phyloP scores from a whole-genome alignment of 2,329 filamentous ascomycete species.

The Fusarium agapanthi region DNA sequence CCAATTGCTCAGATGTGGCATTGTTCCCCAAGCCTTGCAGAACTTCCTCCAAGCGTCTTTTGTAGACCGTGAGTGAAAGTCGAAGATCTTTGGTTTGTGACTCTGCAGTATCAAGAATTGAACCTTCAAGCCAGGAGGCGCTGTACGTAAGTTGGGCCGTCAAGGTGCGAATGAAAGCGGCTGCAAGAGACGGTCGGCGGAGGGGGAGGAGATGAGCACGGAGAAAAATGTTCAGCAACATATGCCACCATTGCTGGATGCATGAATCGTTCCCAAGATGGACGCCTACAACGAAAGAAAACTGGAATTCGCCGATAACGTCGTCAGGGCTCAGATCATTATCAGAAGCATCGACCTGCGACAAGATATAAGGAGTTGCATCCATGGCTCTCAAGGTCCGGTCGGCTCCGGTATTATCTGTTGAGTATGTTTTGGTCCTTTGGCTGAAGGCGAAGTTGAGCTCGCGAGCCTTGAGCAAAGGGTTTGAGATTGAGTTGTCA shows the following conservation, averaged over 20 bases:
- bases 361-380: conserved; percentile 57
- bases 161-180: conserved; percentile 58
- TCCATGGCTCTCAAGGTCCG: conserved; percentile 57
- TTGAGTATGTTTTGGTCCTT: conserved; percentile 53
- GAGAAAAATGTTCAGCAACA: conserved; percentile 61
- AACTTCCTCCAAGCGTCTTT: conserved; percentile 60
- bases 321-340: conserved; percentile 49
- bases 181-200: conserved; percentile 55
- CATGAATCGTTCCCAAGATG: conserved; percentile 67
- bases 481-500: conserved; percentile 49
- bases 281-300: conserved; percentile 66
- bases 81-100: conserved; percentile 50
- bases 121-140: conserved; percentile 57
- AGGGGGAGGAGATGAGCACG: conserved; percentile 57
- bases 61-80: conserved; percentile 62
- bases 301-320: conserved; percentile 68
- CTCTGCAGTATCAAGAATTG: conserved; percentile 51
- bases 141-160: conserved; percentile 65
- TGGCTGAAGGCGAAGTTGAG: conserved; percentile 60
- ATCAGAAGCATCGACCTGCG: conserved; percentile 47
- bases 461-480: conserved; percentile 49
- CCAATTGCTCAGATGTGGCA: conserved; percentile 52
- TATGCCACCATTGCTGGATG: conserved; percentile 69
- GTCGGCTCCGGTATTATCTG: conserved; percentile 47
- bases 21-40: conserved; percentile 48